Evolutionary conservation across 352 stramenopile genomes (phyloP), one percentile per base, ranked within the genome.

Genomic region (Thraustochytrium striatum): DNA sequence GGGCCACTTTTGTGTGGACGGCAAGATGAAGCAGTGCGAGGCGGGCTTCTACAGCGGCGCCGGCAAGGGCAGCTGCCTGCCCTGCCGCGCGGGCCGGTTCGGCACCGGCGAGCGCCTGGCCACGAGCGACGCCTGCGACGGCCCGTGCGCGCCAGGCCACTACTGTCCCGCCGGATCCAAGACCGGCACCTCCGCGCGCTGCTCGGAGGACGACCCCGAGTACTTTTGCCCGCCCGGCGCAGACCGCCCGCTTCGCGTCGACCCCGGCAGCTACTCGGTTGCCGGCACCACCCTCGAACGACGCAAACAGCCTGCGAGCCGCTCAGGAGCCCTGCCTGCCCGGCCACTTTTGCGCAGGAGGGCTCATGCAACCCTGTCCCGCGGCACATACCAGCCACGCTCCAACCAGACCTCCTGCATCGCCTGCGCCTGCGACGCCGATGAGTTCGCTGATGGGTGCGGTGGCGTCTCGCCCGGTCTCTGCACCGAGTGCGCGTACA

Each of bases 141-240:
- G 65, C 2, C 7, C 19, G 30, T 75, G 65, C 30, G 41, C 11
- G 11, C 41, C 65, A 8, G 65, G 65, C 32, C 61, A 75, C 32
- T 72, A 55, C 11, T 75, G 65, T 32, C 43, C 65, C 13, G 32
- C 9, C 3, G 65, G 65, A 21, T 75, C 65, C 1, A 70, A 5
- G 13, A 52, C 19, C 30, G 11, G 41, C 32, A 70, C 61, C 41
- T 28, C 38, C 19, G 32, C 28, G 36, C 19, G 3, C 13, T 75
- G 65, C 11, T 75, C 65, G 0, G 38, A 8, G 7, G 19, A 21
- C 1, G 50, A 75, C 36, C 65, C 65, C 16, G 43, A 21, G 19
- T 28, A 41, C 16, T 75, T 61, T 7, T 75, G 65, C 32, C 32
- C 43, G 47, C 33, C 19, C 5, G 65, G 65, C 43, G 9, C 65